These are phyloP conservation scores for Entamoeba histolytica DNA, from an alignment of 208 protist genomes.

Conservation along the genomic window DNA sequence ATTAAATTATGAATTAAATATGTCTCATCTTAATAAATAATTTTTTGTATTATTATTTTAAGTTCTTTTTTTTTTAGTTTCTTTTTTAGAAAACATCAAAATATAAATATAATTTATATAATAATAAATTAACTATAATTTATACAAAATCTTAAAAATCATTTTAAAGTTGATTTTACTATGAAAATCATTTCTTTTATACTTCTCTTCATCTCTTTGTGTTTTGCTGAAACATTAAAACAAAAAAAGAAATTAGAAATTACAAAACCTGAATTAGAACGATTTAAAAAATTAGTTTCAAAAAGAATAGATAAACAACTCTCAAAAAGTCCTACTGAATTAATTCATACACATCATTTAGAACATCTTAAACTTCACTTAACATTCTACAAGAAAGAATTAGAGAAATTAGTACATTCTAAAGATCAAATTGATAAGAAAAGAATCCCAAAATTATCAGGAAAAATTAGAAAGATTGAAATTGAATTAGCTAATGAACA, in stretches of 20 bases:
- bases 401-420: neutral
- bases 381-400: neutral
- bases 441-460: neutral
- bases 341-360: neutral
- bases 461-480: neutral
- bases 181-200: no score
- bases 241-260: neutral
- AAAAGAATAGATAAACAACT: neutral
- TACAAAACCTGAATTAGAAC: neutral
- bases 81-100: no score
- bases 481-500: neutral
- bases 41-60: no score
- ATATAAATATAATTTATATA: no score
- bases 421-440: neutral
- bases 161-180: no score
- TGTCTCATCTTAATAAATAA: no score
- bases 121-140: no score
- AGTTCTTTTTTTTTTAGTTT: no score
- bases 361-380: neutral
- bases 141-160: no score
- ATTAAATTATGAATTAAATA: neutral
- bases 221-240: no score
- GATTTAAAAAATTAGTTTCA: neutral
- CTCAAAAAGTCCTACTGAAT: neutral
- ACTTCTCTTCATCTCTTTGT: no score